A percentile compares a stretch with the other conserved stretches of the same genome.
phyloP scores from a whole-genome alignment of 2,329 filamentous ascomycete species.

The Xylaria sp. region DNA sequence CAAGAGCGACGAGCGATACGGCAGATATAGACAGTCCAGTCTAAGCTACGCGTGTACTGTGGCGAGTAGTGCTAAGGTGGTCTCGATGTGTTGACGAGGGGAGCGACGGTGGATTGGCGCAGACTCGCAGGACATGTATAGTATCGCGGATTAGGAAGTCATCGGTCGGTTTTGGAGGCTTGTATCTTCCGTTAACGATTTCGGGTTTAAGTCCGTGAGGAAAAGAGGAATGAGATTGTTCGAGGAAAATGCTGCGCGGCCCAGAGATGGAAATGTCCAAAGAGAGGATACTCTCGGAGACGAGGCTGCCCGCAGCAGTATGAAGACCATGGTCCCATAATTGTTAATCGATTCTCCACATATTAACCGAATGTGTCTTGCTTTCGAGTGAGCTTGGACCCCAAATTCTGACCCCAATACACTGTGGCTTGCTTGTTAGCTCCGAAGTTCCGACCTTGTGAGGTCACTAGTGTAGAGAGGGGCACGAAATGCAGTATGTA shows the following conservation, averaged over 20 bases:
- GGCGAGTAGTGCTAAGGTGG: not conserved
- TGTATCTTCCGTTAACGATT: not conserved
- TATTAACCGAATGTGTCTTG: not conserved
- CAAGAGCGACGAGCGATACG: not conserved
- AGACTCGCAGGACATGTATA: conserved; percentile 6
- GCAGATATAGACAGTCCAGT: not conserved
- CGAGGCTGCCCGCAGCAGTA: conserved; percentile 39
- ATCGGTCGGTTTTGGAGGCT: not conserved
- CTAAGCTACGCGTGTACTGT: not conserved
- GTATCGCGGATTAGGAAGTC: not conserved
- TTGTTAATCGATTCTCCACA: conserved; percentile 5
- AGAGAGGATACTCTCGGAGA: conserved; percentile 30
- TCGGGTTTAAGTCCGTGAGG: not conserved
- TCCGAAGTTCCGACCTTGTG: conserved; percentile 1
- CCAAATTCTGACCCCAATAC: not conserved
- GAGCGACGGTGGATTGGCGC: conserved; percentile 13
- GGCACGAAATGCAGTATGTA: not conserved
- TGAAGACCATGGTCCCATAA: conserved; percentile 16
- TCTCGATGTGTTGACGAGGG: conserved; percentile 6
- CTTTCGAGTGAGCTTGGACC: not conserved
- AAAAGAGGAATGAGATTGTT: conserved; percentile 8
- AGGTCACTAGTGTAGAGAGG: not conserved
- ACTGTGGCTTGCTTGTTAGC: not conserved
- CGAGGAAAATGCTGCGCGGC: conserved; percentile 16
- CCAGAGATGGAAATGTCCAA: not conserved